phyloP scores from a whole-genome alignment of 2,329 filamentous ascomycete genomes.

The Aspergillus melleus region DNA sequence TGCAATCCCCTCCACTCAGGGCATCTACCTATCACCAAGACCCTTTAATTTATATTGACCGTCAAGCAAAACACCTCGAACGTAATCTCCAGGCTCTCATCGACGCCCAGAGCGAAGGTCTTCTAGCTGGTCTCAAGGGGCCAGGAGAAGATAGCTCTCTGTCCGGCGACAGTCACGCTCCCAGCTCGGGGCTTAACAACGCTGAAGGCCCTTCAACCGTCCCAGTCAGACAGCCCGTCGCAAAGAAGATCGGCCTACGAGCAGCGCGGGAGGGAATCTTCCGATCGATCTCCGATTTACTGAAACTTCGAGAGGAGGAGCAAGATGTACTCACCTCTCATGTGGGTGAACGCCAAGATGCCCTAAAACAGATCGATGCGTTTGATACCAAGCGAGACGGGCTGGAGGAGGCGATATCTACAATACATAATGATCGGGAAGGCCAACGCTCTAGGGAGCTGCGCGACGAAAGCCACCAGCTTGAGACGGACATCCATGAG shows the following conservation, averaged over 20 bases:
- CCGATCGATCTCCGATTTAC: constrained; percentile 56
- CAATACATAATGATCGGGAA: constrained; percentile 50
- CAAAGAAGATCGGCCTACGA: constrained; percentile 53
- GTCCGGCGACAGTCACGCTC: constrained; percentile 49
- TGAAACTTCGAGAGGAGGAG: constrained; percentile 58
- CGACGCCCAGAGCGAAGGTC: constrained; percentile 61
- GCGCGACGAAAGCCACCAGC: constrained; percentile 50
- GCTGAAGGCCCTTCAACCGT: constrained; percentile 37
- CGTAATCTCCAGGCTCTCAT: constrained; percentile 59
- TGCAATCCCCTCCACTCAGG: constrained; percentile 31
- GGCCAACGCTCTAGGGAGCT: constrained; percentile 47
- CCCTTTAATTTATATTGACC: constrained; percentile 52
- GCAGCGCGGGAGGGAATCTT: constrained; percentile 58
- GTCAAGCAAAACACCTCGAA: constrained; percentile 56
- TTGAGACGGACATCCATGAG: constrained; percentile 59
- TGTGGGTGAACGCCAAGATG: constrained; percentile 45
- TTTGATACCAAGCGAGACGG: constrained; percentile 53
- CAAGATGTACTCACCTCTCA: constrained; percentile 50
- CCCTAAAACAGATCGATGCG: constrained; percentile 51
- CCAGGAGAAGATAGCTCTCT: constrained; percentile 47
- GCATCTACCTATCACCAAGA: constrained; percentile 35
- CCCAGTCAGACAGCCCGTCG: constrained; percentile 39
- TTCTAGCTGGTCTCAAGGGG: constrained; percentile 50
- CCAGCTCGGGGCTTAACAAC: constrained; percentile 30
- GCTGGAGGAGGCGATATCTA: constrained; percentile 52